These are phyloP conservation scores for Penicillium subrubescens DNA, from an alignment of 495 filamentous ascomycete species.

Conservation along the genomic window DNA sequence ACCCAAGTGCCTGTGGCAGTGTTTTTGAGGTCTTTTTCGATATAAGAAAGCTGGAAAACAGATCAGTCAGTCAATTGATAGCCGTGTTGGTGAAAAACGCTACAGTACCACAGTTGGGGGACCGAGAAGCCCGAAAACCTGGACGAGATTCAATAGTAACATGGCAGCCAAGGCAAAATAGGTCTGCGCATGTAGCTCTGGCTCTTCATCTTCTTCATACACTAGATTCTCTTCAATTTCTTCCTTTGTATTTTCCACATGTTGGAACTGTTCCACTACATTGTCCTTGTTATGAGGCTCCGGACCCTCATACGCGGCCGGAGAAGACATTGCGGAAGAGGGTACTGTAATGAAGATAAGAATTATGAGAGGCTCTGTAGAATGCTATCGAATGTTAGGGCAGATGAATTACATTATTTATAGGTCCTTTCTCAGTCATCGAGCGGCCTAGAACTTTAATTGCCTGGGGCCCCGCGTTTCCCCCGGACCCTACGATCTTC, in stretches of 20 bases:
- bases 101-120: slow-evolving; percentile 8
- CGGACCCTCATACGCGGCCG: neutral
- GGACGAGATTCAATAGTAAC: slow-evolving; percentile 15
- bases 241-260: neutral
- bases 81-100: neutral
- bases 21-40: slow-evolving; percentile 15
- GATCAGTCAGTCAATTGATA: neutral
- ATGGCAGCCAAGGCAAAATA: slow-evolving; percentile 13
- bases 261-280: neutral
- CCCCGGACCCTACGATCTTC: neutral
- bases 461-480: neutral
- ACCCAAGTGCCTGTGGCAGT: slow-evolving; percentile 12
- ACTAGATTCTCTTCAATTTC: neutral
- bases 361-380: neutral
- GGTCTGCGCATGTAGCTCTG: slow-evolving; percentile 10
- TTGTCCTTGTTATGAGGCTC: neutral
- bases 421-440: neutral
- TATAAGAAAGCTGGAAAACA: slow-evolving; percentile 4
- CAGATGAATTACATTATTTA: neutral
- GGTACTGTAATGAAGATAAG: neutral
- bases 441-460: neutral
- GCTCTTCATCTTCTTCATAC: slow-evolving; percentile 5
- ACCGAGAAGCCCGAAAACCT: slow-evolving; percentile 15
- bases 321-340: neutral
- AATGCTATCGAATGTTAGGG: too few species aligned